Conservation (phyloP, 2,329 filamentous ascomycete genomes). For the Pseudogymnoascus sp. region DNA sequence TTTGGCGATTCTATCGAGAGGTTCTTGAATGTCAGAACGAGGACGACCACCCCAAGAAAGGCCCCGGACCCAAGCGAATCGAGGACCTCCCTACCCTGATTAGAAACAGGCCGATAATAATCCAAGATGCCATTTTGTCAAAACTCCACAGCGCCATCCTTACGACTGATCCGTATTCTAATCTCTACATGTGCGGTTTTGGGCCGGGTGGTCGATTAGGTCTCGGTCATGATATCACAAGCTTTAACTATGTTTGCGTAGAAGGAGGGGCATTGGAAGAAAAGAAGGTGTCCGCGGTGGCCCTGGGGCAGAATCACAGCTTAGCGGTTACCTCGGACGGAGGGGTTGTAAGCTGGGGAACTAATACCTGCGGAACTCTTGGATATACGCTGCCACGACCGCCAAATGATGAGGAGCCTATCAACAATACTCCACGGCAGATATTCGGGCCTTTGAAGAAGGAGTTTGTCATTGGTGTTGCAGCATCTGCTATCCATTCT, state of each 20-base stretch:
- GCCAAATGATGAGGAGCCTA: conserved; percentile 70
- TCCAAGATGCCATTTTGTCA: conserved; percentile 79
- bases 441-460: conserved; percentile 89
- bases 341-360: conserved; percentile 93
- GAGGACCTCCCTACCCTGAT: conserved; percentile 65
- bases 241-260: conserved; percentile 79
- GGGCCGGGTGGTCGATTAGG: conserved; percentile 86
- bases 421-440: conserved; percentile 75
- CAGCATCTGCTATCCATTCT: conserved; percentile 86
- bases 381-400: conserved; percentile 72
- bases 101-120: conserved; percentile 62
- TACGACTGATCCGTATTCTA: conserved; percentile 80
- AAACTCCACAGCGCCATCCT: conserved; percentile 88
- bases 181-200: conserved; percentile 88
- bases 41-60: conserved; percentile 25
- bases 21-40: conserved; percentile 44
- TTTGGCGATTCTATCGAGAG: conserved; percentile 67
- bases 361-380: conserved; percentile 77
- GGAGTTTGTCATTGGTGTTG: conserved; percentile 72
- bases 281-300: conserved; percentile 69
- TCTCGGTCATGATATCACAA: conserved; percentile 80
- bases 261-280: conserved; percentile 66
- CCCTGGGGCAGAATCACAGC: conserved; percentile 85
- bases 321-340: conserved; percentile 79
- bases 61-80: conserved; percentile 25